Conservation (phyloP, 768 basidiomycete genomes). For the Cystofilobasidium capitatum region DNA sequence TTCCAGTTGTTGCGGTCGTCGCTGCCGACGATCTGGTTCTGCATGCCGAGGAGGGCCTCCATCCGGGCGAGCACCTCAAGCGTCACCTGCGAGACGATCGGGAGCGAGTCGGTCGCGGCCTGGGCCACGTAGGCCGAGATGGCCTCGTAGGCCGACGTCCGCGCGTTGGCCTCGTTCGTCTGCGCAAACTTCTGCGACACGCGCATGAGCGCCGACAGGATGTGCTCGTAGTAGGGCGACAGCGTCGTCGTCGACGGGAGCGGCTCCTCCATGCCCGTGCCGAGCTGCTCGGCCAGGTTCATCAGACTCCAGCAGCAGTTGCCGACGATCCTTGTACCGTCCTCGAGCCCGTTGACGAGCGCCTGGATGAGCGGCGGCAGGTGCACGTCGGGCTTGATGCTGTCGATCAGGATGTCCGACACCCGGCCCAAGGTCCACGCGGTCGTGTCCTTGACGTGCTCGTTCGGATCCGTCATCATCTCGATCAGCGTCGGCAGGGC, state of each 20-base stretch:
- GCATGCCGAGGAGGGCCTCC: constrained; percentile 74
- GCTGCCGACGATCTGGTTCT: constrained; percentile 85
- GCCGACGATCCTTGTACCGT: constrained; percentile 72
- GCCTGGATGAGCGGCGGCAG: constrained; percentile 72
- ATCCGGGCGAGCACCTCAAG: constrained; percentile 77
- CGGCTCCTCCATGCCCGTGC: constrained; percentile 58
- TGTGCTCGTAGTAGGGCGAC: constrained; percentile 78
- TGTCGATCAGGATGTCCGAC: constrained; percentile 73
- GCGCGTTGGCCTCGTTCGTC: constrained; percentile 80
- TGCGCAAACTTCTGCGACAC: constrained; percentile 61
- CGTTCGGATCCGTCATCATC: constrained; percentile 81
- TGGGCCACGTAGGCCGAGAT: constrained; percentile 78
- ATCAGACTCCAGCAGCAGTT: constrained; percentile 96
- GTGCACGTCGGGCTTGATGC: constrained; percentile 82
- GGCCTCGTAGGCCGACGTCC: constrained; percentile 92
- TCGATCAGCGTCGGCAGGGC: constrained; percentile 86
- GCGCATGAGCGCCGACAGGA: constrained; percentile 70
- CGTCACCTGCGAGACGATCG: constrained; percentile 70
- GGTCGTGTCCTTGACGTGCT: constrained; percentile 88
- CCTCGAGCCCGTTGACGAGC: constrained; percentile 67
- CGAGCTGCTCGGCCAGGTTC: constrained; percentile 87
- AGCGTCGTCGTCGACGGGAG: constrained; percentile 55
- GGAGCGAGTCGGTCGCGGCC: constrained; percentile 65
- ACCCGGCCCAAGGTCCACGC: constrained; percentile 97
- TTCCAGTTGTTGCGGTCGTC: constrained; percentile 99